Evolutionary conservation across 2,329 filamentous ascomycete species (phyloP).

Genomic region (Xylaria sp.): DNA sequence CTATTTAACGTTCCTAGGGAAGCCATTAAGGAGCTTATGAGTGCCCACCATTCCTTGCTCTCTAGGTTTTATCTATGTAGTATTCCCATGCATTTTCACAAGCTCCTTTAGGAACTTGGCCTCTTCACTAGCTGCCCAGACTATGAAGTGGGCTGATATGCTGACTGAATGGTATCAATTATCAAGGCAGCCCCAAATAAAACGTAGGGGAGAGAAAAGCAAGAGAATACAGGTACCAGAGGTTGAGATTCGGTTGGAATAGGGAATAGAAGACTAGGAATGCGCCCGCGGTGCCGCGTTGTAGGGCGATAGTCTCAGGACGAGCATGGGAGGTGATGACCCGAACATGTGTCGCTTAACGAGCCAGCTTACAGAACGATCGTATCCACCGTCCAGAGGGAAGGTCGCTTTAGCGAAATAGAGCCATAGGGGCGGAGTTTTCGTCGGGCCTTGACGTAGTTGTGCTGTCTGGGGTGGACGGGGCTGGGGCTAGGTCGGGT

Average conservation of each 20-base stretch:
- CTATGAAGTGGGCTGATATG: conserved; percentile 30
- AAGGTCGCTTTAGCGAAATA: conserved; percentile 26
- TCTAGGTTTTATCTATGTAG: conserved; percentile 32
- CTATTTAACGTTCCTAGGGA: conserved; percentile 27
- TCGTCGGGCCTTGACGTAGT: conserved; percentile 32
- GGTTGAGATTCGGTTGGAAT: background rate
- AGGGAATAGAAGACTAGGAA: conserved; percentile 10
- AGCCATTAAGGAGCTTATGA: conserved; percentile 31
- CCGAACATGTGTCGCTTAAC: conserved; percentile 26
- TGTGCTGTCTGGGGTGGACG: background rate
- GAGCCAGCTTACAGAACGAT: conserved; percentile 28
- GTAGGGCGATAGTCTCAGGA: conserved; percentile 16
- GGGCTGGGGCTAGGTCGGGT: background rate
- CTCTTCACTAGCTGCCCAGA: conserved; percentile 33
- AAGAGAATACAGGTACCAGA: background rate
- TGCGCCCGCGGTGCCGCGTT: conserved; percentile 28
- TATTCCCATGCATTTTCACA: conserved; percentile 31
- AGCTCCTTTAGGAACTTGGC: conserved; percentile 34
- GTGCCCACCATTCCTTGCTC: conserved; percentile 29
- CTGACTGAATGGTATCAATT: conserved; percentile 20
- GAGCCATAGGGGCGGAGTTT: conserved; percentile 26
- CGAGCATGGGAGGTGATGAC: conserved; percentile 15
- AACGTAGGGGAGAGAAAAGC: background rate
- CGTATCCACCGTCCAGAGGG: conserved; percentile 23
- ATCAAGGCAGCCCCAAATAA: background rate